phyloP scores from a whole-genome alignment of 208 protist species.

The Wallacemonas sp. region DNA sequence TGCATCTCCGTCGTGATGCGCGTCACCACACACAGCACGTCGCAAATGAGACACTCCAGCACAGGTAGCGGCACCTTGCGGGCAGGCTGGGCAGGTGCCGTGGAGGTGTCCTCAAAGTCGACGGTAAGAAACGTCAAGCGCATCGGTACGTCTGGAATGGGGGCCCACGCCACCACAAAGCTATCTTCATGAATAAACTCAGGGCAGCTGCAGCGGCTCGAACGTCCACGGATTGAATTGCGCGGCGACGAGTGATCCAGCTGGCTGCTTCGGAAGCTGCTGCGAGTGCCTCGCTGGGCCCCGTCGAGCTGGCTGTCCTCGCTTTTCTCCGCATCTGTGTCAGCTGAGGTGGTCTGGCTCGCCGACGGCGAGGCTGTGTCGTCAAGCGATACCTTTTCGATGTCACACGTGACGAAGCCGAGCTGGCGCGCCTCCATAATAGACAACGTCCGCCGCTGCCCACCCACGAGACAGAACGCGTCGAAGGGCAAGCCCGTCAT shows the following conservation, averaged over 20 bases:
- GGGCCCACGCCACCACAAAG: slow-evolving; percentile 33
- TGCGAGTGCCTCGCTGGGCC: too few species aligned
- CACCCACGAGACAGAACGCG: not conserved
- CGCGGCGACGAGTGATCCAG: not conserved
- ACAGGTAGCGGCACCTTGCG: slow-evolving; percentile 38
- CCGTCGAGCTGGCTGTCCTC: too few species aligned
- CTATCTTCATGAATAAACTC: slow-evolving; percentile 14
- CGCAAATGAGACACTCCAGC: slow-evolving; percentile 60
- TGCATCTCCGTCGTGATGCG: slow-evolving; percentile 9
- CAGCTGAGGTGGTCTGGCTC: not conserved
- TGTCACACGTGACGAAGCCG: slow-evolving; percentile 31
- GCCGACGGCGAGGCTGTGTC: not conserved
- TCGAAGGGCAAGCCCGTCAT: slow-evolving; percentile 1
- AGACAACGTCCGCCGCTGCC: slow-evolving; percentile 16
- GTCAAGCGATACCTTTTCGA: slow-evolving; percentile 18
- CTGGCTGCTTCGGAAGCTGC: slow-evolving; percentile 1
- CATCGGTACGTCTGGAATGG: slow-evolving; percentile 52
- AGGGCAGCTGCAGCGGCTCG: not conserved
- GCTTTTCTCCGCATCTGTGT: too few species aligned
- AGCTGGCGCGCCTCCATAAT: slow-evolving; percentile 29
- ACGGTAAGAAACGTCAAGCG: slow-evolving; percentile 51
- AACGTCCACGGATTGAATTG: not conserved
- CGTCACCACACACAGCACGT: slow-evolving; percentile 61
- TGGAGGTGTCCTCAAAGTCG: slow-evolving; percentile 13
- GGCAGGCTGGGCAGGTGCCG: not conserved